A percentile compares a stretch with the other conserved stretches of the same genome.
These are phyloP conservation scores for Gelatoporia subvermispora DNA, from an alignment of 768 basidiomycete species.

Conservation along the genomic window DNA sequence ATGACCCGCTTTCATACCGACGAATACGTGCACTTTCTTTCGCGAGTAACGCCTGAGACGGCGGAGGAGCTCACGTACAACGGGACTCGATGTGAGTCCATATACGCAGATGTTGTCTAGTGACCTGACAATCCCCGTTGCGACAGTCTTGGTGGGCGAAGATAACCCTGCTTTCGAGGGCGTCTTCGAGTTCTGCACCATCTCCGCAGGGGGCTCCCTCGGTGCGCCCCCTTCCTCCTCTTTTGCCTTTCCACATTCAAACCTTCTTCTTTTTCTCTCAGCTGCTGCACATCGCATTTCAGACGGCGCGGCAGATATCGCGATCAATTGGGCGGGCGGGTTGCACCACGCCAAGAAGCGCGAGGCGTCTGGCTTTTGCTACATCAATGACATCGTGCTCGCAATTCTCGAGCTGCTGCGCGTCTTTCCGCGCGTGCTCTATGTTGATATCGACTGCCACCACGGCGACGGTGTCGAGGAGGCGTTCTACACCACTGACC, in stretches of 20 bases:
- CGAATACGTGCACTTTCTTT: conserved; percentile 93
- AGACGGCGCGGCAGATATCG: conserved; percentile 73
- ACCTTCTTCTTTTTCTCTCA: conserved; percentile 30
- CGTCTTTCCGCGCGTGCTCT: conserved; percentile 80
- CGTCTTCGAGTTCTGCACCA: conserved; percentile 93
- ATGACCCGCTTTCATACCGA: conserved; percentile 98
- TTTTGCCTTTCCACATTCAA: not conserved
- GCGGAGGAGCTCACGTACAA: conserved; percentile 79
- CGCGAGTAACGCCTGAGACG: conserved; percentile 87
- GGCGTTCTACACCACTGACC: conserved; percentile 95
- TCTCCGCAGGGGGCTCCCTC: conserved; percentile 93
- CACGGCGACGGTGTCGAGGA: conserved; percentile 99
- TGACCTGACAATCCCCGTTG: conserved; percentile 26
- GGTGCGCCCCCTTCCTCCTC: conserved; percentile 40
- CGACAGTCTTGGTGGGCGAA: conserved; percentile 54
- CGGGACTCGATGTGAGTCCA: conserved; percentile 73
- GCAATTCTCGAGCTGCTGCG: conserved; percentile 91
- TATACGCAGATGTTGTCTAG: not conserved
- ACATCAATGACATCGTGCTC: conserved; percentile 97
- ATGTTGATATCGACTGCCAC: conserved; percentile 97
- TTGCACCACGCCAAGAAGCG: conserved; percentile 99
- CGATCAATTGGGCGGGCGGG: conserved; percentile 97
- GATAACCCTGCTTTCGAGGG: conserved; percentile 98
- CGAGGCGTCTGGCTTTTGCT: conserved; percentile 98
- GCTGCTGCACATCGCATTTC: conserved; percentile 79